phyloP scores from a whole-genome alignment of 192 early-diverging fungal species.

The Jimgerdemannia lactiflua region DNA sequence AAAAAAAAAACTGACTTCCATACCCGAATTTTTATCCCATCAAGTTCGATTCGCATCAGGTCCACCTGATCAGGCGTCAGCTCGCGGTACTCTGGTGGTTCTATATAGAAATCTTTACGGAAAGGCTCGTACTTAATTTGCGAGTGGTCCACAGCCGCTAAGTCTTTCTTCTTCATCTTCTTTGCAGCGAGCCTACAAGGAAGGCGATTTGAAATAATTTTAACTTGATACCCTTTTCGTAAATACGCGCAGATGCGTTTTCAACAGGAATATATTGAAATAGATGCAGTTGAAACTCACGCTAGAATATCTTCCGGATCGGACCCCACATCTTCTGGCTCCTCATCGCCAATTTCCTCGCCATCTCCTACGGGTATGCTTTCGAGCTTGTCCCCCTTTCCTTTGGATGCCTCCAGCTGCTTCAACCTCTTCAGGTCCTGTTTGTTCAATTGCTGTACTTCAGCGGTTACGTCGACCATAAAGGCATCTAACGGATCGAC shows the following conservation, averaged over 20 bases:
- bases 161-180: constrained; percentile 87
- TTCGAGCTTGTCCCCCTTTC: not conserved
- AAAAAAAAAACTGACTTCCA: constrained; percentile 4
- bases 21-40: constrained; percentile 87
- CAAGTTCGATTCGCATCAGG: constrained; percentile 76
- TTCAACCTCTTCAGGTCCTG: constrained; percentile 45
- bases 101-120: constrained; percentile 93
- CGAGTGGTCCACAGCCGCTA: constrained; percentile 83
- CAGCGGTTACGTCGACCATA: constrained; percentile 81
- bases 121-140: constrained; percentile 85
- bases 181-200: constrained; percentile 68
- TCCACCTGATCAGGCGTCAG: constrained; percentile 86
- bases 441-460: constrained; percentile 67
- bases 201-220: not conserved
- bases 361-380: too few relatives aligned
- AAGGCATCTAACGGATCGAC: constrained; percentile 79
- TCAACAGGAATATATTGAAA: not conserved
- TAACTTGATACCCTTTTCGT: too few relatives aligned
- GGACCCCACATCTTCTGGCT: constrained; percentile 47
- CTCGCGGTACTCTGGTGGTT: constrained; percentile 84
- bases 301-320: constrained; percentile 74
- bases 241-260: too few relatives aligned
- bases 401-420: constrained; percentile 2
- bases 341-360: constrained; percentile 13
- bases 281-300: constrained; percentile 14